Base-by-base conservation (phyloP, 2,329 filamentous ascomycete genomes). In the Dothistroma septosporum region DNA sequence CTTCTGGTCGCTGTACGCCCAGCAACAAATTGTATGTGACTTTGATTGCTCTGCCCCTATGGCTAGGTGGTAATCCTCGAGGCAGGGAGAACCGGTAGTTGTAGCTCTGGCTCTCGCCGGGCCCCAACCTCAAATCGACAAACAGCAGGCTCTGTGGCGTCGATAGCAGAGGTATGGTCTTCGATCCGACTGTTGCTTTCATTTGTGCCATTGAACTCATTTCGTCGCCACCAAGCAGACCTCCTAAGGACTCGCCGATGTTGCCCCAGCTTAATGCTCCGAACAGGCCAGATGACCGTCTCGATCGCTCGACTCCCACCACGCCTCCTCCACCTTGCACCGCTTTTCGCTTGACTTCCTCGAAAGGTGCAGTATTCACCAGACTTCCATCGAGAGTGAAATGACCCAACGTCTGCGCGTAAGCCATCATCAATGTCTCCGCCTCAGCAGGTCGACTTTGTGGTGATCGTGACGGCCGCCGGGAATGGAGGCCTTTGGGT, bases 141-240 rank as follows among this genome's bases (percentile, higher is more conserved):
- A 99, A 99, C 12, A 99, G 79, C 63, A 99, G 91, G 1, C 92
- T 96, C 76, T 97, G 94, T 1, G 93, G 92, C 5, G 93, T 97
- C 16, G 91, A 94, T n/a, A 99, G 82, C 52, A 99, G 79, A 0
- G 94, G 94, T 48, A 99, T 88, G 2, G 90, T 89, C 72, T 91
- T 92, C 33, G 91, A 89, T 73, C 89, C 94, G 28, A 89, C 89
- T 55, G 89, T 88, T 3, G 90, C 90, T 66, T 92, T 88, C 91
- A 97, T 97, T 73, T 97, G 92, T 70, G 92, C 92, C 72, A 99
- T 92, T 61, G 89, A 95, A 76, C 93, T 96, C 66, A 95, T 85
- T 70, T 97, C 92, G 57, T 88, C 87, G 52, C 88, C 86, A 8
- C 92, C 91, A n/a, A 97, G 80, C 4, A 99, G 78, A 57, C 94